These are phyloP conservation scores for Aureobasidium namibiae DNA, from an alignment of 2,329 filamentous ascomycete genomes.

Conservation along the genomic window DNA sequence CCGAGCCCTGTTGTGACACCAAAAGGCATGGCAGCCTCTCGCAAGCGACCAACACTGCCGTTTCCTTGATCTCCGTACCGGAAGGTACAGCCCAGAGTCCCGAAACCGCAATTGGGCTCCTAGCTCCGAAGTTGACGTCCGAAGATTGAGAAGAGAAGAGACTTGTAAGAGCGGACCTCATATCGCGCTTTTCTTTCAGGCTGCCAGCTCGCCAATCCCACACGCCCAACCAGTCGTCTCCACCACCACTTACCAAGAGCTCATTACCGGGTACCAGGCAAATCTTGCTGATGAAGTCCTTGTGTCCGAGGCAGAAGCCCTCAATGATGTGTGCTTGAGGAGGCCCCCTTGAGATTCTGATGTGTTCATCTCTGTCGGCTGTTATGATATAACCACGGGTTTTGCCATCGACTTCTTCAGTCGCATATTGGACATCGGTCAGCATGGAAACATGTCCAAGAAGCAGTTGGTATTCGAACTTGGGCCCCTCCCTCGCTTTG, in stretches of 20 bases:
- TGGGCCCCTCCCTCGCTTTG: conserved; percentile 37
- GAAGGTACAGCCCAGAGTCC: conserved; percentile 39
- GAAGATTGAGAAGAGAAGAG: neutral
- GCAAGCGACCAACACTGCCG: conserved; percentile 31
- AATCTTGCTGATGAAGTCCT: conserved; percentile 71
- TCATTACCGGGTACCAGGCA: conserved; percentile 53
- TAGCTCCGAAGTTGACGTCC: conserved; percentile 13
- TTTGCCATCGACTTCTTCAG: conserved; percentile 37
- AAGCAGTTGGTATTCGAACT: conserved; percentile 68
- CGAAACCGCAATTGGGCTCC: conserved; percentile 35
- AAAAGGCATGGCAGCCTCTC: conserved; percentile 54
- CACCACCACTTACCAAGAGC: conserved; percentile 77
- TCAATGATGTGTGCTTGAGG: conserved; percentile 86
- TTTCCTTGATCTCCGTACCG: neutral
- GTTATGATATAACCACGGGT: conserved; percentile 56
- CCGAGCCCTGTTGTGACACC: conserved; percentile 36
- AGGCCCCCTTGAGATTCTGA: conserved; percentile 72
- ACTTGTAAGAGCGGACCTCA: conserved; percentile 28
- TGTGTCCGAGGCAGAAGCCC: conserved; percentile 80
- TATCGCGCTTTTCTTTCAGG: conserved; percentile 46
- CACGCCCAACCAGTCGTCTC: conserved; percentile 67
- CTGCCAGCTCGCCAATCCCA: conserved; percentile 68
- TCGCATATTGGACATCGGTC: conserved; percentile 59
- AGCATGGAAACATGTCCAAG: conserved; percentile 95
- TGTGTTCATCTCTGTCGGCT: conserved; percentile 69